Base-by-base conservation (phyloP, 805 yeast genomes). In the Candida arabinofermentans region DNA sequence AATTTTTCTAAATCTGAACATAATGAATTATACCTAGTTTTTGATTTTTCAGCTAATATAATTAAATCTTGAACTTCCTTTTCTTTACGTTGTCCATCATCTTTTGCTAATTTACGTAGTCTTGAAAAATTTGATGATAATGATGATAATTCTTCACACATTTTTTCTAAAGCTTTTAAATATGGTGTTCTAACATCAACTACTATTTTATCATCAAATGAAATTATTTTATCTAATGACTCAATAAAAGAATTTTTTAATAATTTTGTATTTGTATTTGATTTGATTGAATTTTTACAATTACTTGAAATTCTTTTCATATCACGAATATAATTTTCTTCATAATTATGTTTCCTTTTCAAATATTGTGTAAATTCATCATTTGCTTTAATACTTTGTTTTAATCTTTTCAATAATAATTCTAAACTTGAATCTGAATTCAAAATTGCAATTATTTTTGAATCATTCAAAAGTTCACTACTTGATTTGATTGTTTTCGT, bases 1-100 rank as follows among this genome's bases (percentile, higher is more conserved):
- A 89, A 72, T 53, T 84, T 82, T 51, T 91, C 97, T 61, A 87
- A 75, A 53, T 93, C 98, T 40, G 81, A 84, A 55, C 96, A 88
- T 21, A 89, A 66, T 40, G 86, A 80, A 56, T 77, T 78, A 60
- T 93, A 91, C 59, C 79, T 81, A 27, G 67, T 53, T 61, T 85
- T 86, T 13, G 97, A 95, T 74, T 91, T 91, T 50, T 87, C 96
- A 1, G 96, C 96, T 33, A 77, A 75, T 42, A 71, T 69, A 37
- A 89, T 90, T 6, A 96, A 80, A 43, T 93, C 98, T 10, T 71
- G 57, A 27, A 89, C 90, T 44, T 84, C 95, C 57, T 85, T 88
- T 58, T 93, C 99, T 51, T 82, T 77, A 37, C 86, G 72, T 54
- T 78, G 74, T 33, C 89, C 87, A 43, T 85, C 86, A 36, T 93